Evolutionary conservation across 2,329 filamentous ascomycete genomes (phyloP), one percentile per base, ranked within the genome.

Genomic region (Monilinia fructigena): DNA sequence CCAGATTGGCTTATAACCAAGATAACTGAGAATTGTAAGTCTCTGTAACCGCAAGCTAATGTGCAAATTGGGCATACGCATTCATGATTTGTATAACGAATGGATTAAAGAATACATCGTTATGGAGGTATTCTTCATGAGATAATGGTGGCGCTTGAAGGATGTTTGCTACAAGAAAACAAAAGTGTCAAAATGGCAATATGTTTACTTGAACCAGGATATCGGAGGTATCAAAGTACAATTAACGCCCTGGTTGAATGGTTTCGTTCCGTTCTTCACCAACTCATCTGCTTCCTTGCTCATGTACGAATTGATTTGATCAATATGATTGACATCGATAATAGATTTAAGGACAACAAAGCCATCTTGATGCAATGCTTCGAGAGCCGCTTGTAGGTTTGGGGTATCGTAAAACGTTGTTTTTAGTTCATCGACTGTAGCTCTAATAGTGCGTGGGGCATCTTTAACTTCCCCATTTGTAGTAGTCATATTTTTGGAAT

Each of bases 61-160:
- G 10, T 38, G 14, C 31, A 50, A 23, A 50, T 18, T 45, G 28
- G 26, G 73, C 76, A 67, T 60, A 79, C 76, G 74, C 73, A 67
- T 79, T 79, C 61, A 77, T 76, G 2, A 79, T 63, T 63, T 80
- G 78, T 35, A 79, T 73, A 26, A 80, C 73, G 66, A 78, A 79
- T 0, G 76, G 73, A 67, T 80, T 80, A 72, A 79, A 80, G 68
- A 79, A 80, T 4, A 80, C 72, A 69, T 80, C 78, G 55, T 78
- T 73, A 66, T 76, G 75, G 1, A 79, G 70, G 42, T 74, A 73
- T 11, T 75, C 70, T 2, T 73, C 60, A 28, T 78, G 68, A 20
- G 68, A 75, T 18, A 79, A 65, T 7, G 78, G 78, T 11, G 78
- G 77, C 14, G 71, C 73, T 67, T 80, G 78, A 4, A 80, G 73